A percentile compares a stretch with the other conserved stretches of the same genome.
Conservation (phyloP, 1,284 basidiomycete genomes). For the Peniophora sp. region DNA sequence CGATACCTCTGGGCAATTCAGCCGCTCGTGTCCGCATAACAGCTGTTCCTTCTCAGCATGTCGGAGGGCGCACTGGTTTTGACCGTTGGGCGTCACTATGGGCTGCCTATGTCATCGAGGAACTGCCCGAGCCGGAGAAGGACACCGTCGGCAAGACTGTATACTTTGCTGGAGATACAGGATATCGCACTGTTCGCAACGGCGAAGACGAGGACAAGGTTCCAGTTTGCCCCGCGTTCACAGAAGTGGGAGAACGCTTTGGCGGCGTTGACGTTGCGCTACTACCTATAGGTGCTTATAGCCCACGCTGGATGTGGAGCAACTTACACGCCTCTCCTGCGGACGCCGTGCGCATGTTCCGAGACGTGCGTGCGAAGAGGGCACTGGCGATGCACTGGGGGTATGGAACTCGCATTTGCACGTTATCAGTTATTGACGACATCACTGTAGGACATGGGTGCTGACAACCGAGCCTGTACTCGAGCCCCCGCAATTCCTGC, state of each 20-base stretch:
- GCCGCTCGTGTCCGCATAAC: constrained; percentile 18
- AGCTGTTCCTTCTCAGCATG: constrained; percentile 41
- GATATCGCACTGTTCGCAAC: constrained; percentile 38
- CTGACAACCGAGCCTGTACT: constrained; percentile 46
- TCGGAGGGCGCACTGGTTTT: constrained; percentile 33
- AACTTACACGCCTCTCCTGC: constrained; percentile 53
- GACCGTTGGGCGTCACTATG: constrained; percentile 52
- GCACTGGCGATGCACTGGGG: constrained; percentile 71
- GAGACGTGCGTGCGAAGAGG: constrained; percentile 48
- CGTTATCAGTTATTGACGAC: not conserved
- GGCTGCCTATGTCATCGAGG: constrained; percentile 52
- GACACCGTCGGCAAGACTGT: constrained; percentile 26
- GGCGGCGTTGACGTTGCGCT: constrained; percentile 56
- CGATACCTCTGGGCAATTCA: constrained; percentile 21
- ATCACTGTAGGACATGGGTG: constrained; percentile 34
- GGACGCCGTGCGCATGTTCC: constrained; percentile 59
- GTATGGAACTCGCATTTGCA: constrained; percentile 18
- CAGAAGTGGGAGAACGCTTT: constrained; percentile 53
- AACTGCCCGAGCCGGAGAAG: constrained; percentile 16
- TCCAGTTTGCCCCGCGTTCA: constrained; percentile 61
- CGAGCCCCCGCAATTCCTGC: constrained; percentile 50
- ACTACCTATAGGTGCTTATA: constrained; percentile 65
- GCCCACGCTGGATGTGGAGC: constrained; percentile 49
- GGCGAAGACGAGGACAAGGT: constrained; percentile 43
- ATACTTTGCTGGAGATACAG: constrained; percentile 70